phyloP scores from a whole-genome alignment of 306 rosid genomes.

The Herpetospermum pedunculosum region DNA sequence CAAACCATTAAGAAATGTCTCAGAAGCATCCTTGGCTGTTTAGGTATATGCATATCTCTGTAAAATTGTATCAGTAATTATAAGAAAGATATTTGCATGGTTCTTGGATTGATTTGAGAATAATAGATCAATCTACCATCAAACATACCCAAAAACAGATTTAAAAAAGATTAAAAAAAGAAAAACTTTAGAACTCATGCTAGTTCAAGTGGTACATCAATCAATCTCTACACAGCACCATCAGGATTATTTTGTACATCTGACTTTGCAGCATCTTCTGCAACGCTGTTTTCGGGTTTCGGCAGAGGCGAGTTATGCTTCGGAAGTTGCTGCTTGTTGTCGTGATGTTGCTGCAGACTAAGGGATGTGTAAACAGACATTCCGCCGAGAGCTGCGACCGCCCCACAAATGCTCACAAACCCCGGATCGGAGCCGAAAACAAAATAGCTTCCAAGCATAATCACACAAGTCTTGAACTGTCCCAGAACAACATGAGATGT shows the following conservation, averaged over 20 bases:
- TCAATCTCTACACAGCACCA: conserved; percentile 16
- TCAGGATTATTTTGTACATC: conserved; percentile 12
- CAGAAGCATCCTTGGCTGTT: too few relatives aligned
- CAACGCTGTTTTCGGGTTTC: conserved; percentile 15
- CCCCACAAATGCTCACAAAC: conserved; percentile 38
- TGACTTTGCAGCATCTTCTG: conserved; percentile 4
- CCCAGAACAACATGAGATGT: conserved; percentile 92
- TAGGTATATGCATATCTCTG: neutral
- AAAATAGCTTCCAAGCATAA: conserved; percentile 42
- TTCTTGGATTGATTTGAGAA: neutral
- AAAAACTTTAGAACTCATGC: neutral
- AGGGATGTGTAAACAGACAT: conserved; percentile 40
- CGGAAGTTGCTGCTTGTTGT: conserved; percentile 18
- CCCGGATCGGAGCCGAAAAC: conserved; percentile 42
- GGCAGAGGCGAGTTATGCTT: conserved; percentile 13
- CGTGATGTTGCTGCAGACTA: conserved; percentile 17
- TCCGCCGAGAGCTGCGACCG: conserved; percentile 32
- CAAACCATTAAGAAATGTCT: too few relatives aligned
- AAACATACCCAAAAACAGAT: neutral
- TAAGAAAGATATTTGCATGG: neutral
- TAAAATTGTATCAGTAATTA: neutral
- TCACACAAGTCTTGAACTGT: conserved; percentile 83
- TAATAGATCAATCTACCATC: neutral
- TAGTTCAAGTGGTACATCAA: neutral
- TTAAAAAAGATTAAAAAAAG: neutral